Percentiles rank a stretch among this genome's conserved stretches.
Evolutionary conservation across 371 early-diverging fungal genomes (phyloP).

Genomic region (Syncephalastrum monosporum): DNA sequence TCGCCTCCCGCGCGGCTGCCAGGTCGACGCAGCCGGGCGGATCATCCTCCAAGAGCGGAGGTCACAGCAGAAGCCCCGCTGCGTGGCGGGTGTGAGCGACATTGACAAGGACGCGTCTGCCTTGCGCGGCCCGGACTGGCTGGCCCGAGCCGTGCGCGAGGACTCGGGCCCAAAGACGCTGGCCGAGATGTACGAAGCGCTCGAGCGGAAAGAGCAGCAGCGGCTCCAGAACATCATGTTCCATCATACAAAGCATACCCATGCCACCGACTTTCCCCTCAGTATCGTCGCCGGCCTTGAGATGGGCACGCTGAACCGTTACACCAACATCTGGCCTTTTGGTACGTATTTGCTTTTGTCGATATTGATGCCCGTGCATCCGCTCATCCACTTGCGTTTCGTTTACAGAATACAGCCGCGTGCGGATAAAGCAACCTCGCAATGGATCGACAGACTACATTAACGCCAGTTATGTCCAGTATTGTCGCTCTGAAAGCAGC

Average conservation of each 20-base stretch:
- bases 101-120: constrained; percentile 14
- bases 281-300: constrained; percentile 66
- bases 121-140: constrained; percentile 28
- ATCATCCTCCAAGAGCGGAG: constrained; percentile 6
- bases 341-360: constrained; percentile 42
- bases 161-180: constrained; percentile 29
- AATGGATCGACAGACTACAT: constrained; percentile 67
- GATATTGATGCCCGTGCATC: no score
- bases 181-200: constrained; percentile 48
- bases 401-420: constrained; percentile 51
- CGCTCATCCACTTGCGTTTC: neutral
- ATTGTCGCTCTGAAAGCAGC: constrained; percentile 16
- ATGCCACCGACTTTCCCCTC: constrained; percentile 42
- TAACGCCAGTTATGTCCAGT: constrained; percentile 64
- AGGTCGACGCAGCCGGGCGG: constrained; percentile 18
- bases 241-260: constrained; percentile 48
- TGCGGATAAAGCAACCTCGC: constrained; percentile 32
- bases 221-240: constrained; percentile 65
- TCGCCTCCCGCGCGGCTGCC: constrained; percentile 21
- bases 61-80: constrained; percentile 14
- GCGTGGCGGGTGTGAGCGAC: constrained; percentile 23
- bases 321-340: constrained; percentile 78
- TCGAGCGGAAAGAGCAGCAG: constrained; percentile 59
- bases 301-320: constrained; percentile 68
- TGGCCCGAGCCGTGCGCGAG: constrained; percentile 23